Evolutionary conservation across 805 yeast species (phyloP).

Genomic region (Nakazawaea ishiwadae): DNA sequence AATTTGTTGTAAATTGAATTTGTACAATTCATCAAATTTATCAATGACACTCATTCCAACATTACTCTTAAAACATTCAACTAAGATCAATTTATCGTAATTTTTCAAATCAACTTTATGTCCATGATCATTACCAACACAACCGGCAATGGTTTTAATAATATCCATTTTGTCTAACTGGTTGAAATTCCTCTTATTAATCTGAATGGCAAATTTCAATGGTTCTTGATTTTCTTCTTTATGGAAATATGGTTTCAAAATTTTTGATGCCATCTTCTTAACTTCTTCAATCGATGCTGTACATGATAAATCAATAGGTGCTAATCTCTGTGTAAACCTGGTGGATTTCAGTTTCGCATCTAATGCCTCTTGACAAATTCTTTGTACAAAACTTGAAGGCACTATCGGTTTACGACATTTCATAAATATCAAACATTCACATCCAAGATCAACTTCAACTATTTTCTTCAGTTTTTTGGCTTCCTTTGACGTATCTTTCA

Average conservation of each 20-base stretch:
- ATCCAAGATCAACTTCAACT: conserved; percentile 58
- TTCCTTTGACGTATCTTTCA: conserved; percentile 41
- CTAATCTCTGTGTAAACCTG: conserved; percentile 69
- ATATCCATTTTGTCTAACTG: conserved; percentile 68
- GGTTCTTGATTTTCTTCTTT: conserved; percentile 33
- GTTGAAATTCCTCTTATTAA: conserved; percentile 74
- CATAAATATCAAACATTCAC: conserved; percentile 83
- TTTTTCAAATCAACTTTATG: conserved; percentile 78
- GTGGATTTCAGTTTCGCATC: conserved; percentile 52
- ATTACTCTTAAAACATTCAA: conserved; percentile 85
- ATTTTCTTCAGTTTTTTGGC: conserved; percentile 39
- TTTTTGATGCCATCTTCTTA: conserved; percentile 48
- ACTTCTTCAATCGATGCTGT: conserved; percentile 70
- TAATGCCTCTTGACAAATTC: conserved; percentile 56
- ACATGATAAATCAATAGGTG: conserved; percentile 76
- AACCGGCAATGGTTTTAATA: conserved; percentile 64
- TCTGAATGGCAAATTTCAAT: conserved; percentile 70
- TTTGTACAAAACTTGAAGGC: conserved; percentile 67
- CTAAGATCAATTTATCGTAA: conserved; percentile 72
- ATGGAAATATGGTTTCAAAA: conserved; percentile 70
- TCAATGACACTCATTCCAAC: conserved; percentile 84
- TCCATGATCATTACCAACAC: conserved; percentile 64
- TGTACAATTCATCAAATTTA: conserved; percentile 54
- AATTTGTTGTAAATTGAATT: conserved; percentile 80
- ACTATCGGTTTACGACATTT: conserved; percentile 75